phyloP scores from a whole-genome alignment of 148 eudicot species.

The Heliosperma pusillum region DNA sequence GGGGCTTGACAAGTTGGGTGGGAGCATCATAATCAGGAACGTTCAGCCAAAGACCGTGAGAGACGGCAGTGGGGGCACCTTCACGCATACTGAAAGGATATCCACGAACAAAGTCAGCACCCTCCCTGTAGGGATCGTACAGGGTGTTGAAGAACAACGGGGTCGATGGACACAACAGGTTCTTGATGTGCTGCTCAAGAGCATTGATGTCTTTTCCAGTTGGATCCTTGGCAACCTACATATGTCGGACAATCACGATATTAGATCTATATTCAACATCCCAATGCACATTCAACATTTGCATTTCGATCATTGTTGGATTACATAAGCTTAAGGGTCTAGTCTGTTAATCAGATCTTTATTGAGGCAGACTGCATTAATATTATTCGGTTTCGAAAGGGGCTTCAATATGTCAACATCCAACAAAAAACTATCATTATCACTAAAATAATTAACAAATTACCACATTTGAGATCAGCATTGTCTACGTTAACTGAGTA shows the following conservation, averaged over 20 bases:
- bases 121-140: slow-evolving; percentile 70
- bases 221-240: slow-evolving; percentile 80
- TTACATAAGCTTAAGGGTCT: too few species aligned
- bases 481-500: background rate
- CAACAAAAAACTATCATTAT: background rate
- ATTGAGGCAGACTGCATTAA: background rate
- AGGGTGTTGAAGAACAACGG: slow-evolving; percentile 87
- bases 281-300: background rate
- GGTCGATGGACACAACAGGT: slow-evolving; percentile 66
- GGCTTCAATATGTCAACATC: background rate
- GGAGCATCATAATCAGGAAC: slow-evolving; percentile 90
- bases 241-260: background rate
- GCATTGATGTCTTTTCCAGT: slow-evolving; percentile 74
- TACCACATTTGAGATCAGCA: slow-evolving; percentile 17
- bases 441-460: background rate
- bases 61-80: slow-evolving; percentile 77
- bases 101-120: slow-evolving; percentile 85
- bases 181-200: slow-evolving; percentile 70
- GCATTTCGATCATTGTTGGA: background rate
- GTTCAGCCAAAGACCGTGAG: slow-evolving; percentile 83
- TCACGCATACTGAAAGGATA: slow-evolving; percentile 86
- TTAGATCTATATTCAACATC: slow-evolving; percentile 13
- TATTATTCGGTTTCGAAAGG: too few species aligned
- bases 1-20: slow-evolving; percentile 91
- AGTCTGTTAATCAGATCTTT: background rate